Evolutionary conservation across 352 stramenopile genomes (phyloP), one percentile per base, ranked within the genome.

Genomic region (Globisporangium alternatum): DNA sequence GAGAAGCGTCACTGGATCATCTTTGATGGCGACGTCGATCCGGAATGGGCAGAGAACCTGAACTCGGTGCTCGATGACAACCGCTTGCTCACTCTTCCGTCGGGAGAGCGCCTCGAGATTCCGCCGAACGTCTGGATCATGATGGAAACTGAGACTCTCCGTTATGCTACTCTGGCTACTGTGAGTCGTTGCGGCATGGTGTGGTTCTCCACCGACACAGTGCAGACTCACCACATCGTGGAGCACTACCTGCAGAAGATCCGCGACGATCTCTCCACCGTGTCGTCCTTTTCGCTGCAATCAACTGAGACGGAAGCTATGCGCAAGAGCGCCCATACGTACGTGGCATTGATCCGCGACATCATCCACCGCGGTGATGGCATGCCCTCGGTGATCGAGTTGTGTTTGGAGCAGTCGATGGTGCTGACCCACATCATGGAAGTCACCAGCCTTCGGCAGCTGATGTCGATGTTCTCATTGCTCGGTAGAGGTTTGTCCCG

Each of bases 11-110:
- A 99, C 73, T 99, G 97, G 97, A 99, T 99, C 67, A 88, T 99
- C 48, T 99, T 99, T 70, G 98, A 99, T 81, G 98, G 98, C 53
- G 97, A 99, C 72, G 98, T 99, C 22, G 98, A 99, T 77, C 98
- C 98, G n/a, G 96, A 99, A 72, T 99, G 98, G 98, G 98, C 97
- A 39, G 98, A 99, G 75, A 99, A 99, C 74, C 89, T 99, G 43
- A 99, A 99, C 81, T 99, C 93, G 37, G 97, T 99, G n/a, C 82
- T 99, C 30, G 98, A 99, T 74, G 98, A 99, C 76, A 99, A 99
- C 82, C 98, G 98, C 28, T 72, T 99, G 35, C 78, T 99, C 22
- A 99, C 98, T 12, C 83, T 99, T 39, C 98, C 98, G 3, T 99
- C 94, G 28, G 98, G 98, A 54, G 98, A 99, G 73, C 95, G 98